Percentiles rank a stretch among this genome's conserved stretches.
These are phyloP conservation scores for Cyberlindnera meyerae DNA, from an alignment of 805 yeast genomes.

Conservation along the genomic window DNA sequence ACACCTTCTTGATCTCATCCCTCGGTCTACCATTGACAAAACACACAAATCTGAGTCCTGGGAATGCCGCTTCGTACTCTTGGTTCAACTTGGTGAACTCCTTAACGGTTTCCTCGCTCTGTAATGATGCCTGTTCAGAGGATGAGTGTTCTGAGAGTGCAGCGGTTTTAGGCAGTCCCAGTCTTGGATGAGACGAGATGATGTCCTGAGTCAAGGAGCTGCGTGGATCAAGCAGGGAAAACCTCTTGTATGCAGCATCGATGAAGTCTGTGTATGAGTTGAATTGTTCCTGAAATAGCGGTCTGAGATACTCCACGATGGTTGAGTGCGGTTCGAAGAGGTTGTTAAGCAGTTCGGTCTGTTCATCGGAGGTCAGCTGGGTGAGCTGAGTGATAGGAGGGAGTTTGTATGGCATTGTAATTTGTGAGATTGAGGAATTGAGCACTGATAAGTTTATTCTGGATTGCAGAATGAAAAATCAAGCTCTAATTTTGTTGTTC, in stretches of 20 bases:
- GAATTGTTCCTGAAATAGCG: constrained; percentile 8
- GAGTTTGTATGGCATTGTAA: constrained; percentile 21
- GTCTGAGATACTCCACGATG: constrained; percentile 18
- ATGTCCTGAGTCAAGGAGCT: constrained; percentile 35
- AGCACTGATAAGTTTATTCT: too few relatives aligned
- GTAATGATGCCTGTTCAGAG: constrained; percentile 65
- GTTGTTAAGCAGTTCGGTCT: constrained; percentile 38
- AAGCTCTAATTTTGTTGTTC: too few relatives aligned
- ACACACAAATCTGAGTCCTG: constrained; percentile 77
- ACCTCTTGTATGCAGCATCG: constrained; percentile 11
- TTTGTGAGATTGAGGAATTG: too few relatives aligned
- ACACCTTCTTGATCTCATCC: constrained; percentile 55
- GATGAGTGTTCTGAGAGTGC: constrained; percentile 61
- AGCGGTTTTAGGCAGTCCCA: constrained; percentile 56
- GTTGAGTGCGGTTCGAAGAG: constrained; percentile 24
- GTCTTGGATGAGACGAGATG: constrained; percentile 87
- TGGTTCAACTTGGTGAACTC: constrained; percentile 51
- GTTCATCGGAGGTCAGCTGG: constrained; percentile 23
- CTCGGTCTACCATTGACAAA: constrained; percentile 84
- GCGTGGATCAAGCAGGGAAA: constrained; percentile 16
- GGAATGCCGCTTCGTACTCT: constrained; percentile 56
- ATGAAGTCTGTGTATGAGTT: constrained; percentile 15
- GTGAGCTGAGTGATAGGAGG: constrained; percentile 30
- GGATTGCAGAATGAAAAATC: too few relatives aligned
- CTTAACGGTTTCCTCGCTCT: constrained; percentile 42